Evolutionary conservation across 2,329 filamentous ascomycete species (phyloP).

Genomic region (Phyllosticta paracitricarpa): DNA sequence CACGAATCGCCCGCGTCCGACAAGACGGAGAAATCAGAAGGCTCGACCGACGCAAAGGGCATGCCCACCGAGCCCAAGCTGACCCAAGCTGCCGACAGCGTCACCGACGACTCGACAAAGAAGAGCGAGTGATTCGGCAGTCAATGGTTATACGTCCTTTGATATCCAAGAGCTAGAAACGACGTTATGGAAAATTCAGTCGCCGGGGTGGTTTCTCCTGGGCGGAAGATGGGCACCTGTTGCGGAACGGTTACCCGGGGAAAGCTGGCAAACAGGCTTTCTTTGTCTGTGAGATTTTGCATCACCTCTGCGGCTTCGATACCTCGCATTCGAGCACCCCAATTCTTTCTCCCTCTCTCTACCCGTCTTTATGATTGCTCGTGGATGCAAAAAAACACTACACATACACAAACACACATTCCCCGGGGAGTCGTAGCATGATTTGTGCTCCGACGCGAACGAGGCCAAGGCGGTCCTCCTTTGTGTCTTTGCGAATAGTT

Average conservation of each 20-base stretch:
- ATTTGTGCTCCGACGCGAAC: not conserved
- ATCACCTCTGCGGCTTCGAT: constrained; percentile 10
- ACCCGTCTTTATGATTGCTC: not conserved
- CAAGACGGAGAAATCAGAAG: constrained; percentile 10
- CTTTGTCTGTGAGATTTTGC: constrained; percentile 8
- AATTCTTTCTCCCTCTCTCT: not conserved
- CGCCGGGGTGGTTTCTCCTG: not conserved
- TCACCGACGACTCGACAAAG: not conserved
- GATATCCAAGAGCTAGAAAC: constrained; percentile 11
- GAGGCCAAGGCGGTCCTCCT: too few relatives aligned
- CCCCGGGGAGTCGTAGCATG: not conserved
- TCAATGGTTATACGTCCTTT: constrained; percentile 9
- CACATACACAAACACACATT: not conserved
- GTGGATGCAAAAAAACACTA: not conserved
- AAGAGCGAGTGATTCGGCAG: constrained; percentile 7
- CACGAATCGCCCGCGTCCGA: constrained; percentile 9
- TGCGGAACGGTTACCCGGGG: not conserved
- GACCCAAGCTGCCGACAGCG: constrained; percentile 5
- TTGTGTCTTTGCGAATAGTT: not conserved
- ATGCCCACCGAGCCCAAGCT: not conserved
- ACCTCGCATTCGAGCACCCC: constrained; percentile 9
- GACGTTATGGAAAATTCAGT: not conserved
- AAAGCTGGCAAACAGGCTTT: constrained; percentile 9
- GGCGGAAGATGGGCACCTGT: constrained; percentile 4
- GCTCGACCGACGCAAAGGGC: not conserved